Evolutionary conservation across 148 eudicot species (phyloP).

Genomic region (Hydrangea macrophylla): DNA sequence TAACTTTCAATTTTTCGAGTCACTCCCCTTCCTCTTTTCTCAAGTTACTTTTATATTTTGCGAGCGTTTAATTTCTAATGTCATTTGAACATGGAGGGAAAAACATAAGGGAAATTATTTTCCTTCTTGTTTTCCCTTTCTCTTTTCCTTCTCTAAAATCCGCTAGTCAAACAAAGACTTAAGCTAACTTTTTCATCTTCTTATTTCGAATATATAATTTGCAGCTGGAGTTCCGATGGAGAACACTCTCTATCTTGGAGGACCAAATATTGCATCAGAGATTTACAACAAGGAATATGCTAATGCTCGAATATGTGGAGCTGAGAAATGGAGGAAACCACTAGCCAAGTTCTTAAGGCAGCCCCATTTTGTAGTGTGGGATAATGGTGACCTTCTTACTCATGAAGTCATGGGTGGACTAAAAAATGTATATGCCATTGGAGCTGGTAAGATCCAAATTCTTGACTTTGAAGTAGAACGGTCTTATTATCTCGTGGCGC

Average conservation of each 20-base stretch:
- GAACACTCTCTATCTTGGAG: constrained; percentile 90
- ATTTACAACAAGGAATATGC: constrained; percentile 94
- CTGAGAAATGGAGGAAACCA: constrained; percentile 87
- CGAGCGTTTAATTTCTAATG: no score
- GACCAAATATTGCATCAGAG: constrained; percentile 96
- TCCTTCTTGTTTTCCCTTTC: no score
- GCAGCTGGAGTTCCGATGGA: constrained; percentile 85
- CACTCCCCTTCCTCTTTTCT: no score
- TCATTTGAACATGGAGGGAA: no score
- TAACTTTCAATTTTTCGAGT: no score
- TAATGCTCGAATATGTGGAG: constrained; percentile 88
- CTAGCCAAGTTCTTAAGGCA: constrained; percentile 81
- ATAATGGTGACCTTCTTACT: constrained; percentile 88
- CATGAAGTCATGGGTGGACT: constrained; percentile 98
- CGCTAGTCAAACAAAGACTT: no score
- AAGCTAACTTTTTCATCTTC: neutral
- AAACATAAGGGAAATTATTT: no score
- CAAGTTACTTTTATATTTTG: no score
- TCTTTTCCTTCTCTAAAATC: no score
- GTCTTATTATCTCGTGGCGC: no score
- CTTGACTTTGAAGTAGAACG: neutral
- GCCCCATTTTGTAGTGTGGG: constrained; percentile 93
- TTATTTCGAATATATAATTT: constrained; percentile 8
- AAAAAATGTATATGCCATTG: constrained; percentile 95
- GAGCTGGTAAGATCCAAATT: constrained; percentile 57